These are phyloP conservation scores for Epipyxis sp. DNA, from an alignment of 108 stramenopile genomes.

Conservation along the genomic window DNA sequence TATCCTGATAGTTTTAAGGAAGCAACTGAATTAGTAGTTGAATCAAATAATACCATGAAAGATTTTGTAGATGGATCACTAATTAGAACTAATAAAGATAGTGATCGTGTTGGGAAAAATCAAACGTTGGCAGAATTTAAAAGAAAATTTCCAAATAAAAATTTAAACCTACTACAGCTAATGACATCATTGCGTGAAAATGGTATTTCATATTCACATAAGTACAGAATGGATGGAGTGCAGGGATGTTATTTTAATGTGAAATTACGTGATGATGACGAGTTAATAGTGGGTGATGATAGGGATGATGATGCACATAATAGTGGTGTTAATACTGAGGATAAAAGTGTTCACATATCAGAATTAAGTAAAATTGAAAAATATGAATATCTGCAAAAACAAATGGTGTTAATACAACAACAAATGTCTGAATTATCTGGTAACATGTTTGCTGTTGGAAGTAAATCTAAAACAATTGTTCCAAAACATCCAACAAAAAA, in stretches of 20 bases:
- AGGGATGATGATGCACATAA: background rate
- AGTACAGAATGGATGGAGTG: background rate
- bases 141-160: slow-evolving; percentile 7
- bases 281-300: too few relatives aligned
- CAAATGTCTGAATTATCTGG: too few relatives aligned
- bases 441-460: too few relatives aligned
- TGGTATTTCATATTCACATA: background rate
- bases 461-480: too few relatives aligned
- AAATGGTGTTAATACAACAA: too few relatives aligned
- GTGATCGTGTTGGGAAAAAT: slow-evolving; percentile 1
- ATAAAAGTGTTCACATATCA: background rate
- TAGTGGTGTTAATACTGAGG: background rate
- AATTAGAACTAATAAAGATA: background rate
- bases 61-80: slow-evolving; percentile 17
- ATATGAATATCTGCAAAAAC: too few relatives aligned
- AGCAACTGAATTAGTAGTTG: slow-evolving; percentile 2
- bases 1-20: background rate
- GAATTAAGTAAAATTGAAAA: background rate
- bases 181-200: slow-evolving; percentile 9
- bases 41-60: slow-evolving; percentile 11
- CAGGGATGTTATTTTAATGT: slow-evolving; percentile 3
- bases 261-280: background rate
- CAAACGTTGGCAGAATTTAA: background rate
- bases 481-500: too few relatives aligned
- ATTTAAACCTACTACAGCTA: slow-evolving; percentile 7